These are phyloP conservation scores for Phytophthora tentaculata DNA, from an alignment of 352 stramenopile genomes.

Conservation along the genomic window DNA sequence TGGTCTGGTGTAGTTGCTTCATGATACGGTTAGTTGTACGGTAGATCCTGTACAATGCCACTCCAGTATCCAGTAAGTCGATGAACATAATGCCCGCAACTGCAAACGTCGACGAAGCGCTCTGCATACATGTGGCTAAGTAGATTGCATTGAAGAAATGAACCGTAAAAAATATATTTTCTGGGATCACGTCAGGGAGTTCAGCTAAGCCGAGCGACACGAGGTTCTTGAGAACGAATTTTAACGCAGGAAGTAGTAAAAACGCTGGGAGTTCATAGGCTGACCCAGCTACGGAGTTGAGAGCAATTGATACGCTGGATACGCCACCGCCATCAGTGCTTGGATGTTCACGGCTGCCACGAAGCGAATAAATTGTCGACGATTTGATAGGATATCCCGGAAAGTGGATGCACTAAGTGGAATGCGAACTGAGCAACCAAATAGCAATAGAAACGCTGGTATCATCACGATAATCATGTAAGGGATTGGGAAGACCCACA, in stretches of 20 bases:
- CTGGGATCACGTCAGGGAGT: slow-evolving; percentile 26
- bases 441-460: slow-evolving; percentile 8
- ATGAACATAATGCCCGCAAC: slow-evolving; percentile 13
- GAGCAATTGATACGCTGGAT: slow-evolving; percentile 31
- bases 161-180: slow-evolving; percentile 34
- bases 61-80: slow-evolving; percentile 12
- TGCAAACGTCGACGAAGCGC: slow-evolving; percentile 9
- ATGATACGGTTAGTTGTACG: slow-evolving; percentile 10
- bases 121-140: slow-evolving; percentile 33
- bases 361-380: slow-evolving; percentile 15
- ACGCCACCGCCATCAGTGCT: slow-evolving; percentile 23
- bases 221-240: slow-evolving; percentile 34
- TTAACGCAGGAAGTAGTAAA: slow-evolving; percentile 30
- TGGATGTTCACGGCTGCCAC: slow-evolving; percentile 6
- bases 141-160: slow-evolving; percentile 42
- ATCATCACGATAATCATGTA: slow-evolving; percentile 24
- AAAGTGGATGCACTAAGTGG: slow-evolving; percentile 10
- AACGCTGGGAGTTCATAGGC: slow-evolving; percentile 29
- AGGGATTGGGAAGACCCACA: slow-evolving; percentile 33
- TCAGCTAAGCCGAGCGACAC: slow-evolving; percentile 18
- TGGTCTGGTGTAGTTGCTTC: slow-evolving; percentile 9
- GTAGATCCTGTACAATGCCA: slow-evolving; percentile 10
- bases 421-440: slow-evolving; percentile 4
- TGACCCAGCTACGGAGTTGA: slow-evolving; percentile 13
- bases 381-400: slow-evolving; percentile 7